Base-by-base conservation (phyloP, 371 early-diverging fungal species). In the Conidiobolus incongruus region DNA sequence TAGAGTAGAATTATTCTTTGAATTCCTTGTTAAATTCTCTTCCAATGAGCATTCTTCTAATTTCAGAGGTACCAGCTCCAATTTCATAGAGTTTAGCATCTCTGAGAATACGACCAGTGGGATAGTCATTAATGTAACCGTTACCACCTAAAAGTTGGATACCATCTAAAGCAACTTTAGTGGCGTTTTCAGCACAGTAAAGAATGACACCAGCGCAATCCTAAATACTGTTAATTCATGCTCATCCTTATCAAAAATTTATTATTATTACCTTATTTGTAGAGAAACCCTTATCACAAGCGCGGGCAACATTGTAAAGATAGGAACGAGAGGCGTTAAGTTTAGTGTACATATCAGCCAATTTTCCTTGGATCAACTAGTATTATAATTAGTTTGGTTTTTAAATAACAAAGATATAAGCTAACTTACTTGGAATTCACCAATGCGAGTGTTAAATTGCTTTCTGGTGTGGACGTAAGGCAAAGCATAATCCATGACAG, bases 1-100 rank as follows among this genome's bases (percentile, higher is more conserved):
- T n/a, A n/a, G n/a, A n/a, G n/a, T n/a, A n/a, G n/a, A n/a, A n/a
- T 46, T 55, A 54, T 34, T 52, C 30, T 47, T 45, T 50, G 42
- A 49, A 60, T 35, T 53, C 60, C 53, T 73, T 73, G 57, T 78
- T 74, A 59, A 75, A 70, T 50, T 72, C 75, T 33, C 79, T 61
- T 41, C 72, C 96, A 56, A 92, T 95, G 47, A 95, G 58, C 88
- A 92, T 84, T n/a, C 96, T 68, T 47, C 96, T 75, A 58, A 95
- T 88, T 62, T 95, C 96, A 47, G 81, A 81, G 17, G 96, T 95
- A 37, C 96, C 96, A 21, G 96, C 95, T 40, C 95, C 95, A 58
- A 95, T 95, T 61, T 95, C 96, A 56, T 95, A 95, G 12, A 95
- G 65, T 61, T 93, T 95, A 21, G 93, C 92, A 57, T 95, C 96